Evolutionary conservation across 2,329 filamentous ascomycete genomes (phyloP).

Genomic region (Aspergillus fumigatiaffinis): DNA sequence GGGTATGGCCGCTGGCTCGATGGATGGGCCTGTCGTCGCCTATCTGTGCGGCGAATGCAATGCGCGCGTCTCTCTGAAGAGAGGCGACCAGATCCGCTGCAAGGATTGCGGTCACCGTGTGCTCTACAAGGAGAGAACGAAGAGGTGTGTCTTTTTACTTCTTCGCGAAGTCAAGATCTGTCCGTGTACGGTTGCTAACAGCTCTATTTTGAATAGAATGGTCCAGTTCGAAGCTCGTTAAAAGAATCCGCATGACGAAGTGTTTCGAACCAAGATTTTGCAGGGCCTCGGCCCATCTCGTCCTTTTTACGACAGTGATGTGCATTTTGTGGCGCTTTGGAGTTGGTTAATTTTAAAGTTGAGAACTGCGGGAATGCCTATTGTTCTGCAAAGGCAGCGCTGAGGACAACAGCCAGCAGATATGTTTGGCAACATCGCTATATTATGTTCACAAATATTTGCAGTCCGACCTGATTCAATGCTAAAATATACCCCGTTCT

Average conservation of each 20-base stretch:
- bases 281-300: slow-evolving; percentile 4
- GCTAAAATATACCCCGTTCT: background rate
- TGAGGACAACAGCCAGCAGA: background rate
- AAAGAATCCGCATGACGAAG: slow-evolving; percentile 15
- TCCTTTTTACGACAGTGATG: slow-evolving; percentile 18
- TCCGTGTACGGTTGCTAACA: background rate
- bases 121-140: slow-evolving; percentile 95
- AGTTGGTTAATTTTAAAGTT: slow-evolving; percentile 11
- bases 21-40: slow-evolving; percentile 56
- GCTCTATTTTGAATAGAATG: slow-evolving; percentile 61
- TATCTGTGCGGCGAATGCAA: slow-evolving; percentile 85
- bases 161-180: background rate
- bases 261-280: slow-evolving; percentile 5
- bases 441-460: background rate
- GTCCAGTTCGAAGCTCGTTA: slow-evolving; percentile 96
- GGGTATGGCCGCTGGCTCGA: slow-evolving; percentile 40
- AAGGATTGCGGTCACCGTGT: slow-evolving; percentile 93
- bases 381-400: background rate
- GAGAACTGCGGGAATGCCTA: background rate
- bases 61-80: slow-evolving; percentile 68
- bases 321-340: slow-evolving; percentile 33
- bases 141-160: slow-evolving; percentile 63
- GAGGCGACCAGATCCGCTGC: slow-evolving; percentile 78
- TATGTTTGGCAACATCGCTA: background rate
- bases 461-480: background rate